Conservation (phyloP, 2,329 filamentous ascomycete genomes). For the Pseudogymnoascus sp. region DNA sequence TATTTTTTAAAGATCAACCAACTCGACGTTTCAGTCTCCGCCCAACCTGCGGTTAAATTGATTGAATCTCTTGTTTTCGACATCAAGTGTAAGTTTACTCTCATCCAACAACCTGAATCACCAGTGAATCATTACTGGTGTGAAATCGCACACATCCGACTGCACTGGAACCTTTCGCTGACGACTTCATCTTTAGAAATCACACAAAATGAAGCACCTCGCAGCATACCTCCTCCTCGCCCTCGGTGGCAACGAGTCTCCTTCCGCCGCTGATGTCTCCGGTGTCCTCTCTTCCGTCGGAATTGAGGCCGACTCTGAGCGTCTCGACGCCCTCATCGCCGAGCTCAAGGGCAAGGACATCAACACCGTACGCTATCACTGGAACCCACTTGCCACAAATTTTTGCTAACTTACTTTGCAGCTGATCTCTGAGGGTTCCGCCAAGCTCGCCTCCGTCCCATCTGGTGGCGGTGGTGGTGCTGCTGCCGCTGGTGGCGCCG, state of each 20-base stretch:
- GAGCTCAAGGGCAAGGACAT: conserved; percentile 92
- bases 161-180: background rate
- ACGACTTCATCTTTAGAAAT: conserved; percentile 24
- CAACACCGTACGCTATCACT: conserved; percentile 61
- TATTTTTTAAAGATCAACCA: conserved; percentile 15
- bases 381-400: conserved; percentile 20
- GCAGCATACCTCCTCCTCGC: conserved; percentile 96
- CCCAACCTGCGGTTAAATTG: conserved; percentile 95
- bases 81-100: conserved; percentile 23
- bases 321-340: conserved; percentile 75
- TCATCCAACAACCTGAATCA: background rate
- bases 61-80: conserved; percentile 86
- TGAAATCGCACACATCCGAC: background rate
- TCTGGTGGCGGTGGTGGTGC: conserved; percentile 77
- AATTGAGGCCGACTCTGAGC: conserved; percentile 84
- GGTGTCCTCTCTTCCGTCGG: conserved; percentile 85
- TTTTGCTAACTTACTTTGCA: conserved; percentile 35
- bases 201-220: conserved; percentile 95
- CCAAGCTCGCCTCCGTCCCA: conserved; percentile 96
- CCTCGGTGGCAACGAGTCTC: conserved; percentile 86
- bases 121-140: background rate
- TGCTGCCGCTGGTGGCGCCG: conserved; percentile 58
- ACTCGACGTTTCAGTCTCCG: conserved; percentile 99
- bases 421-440: conserved; percentile 83
- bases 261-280: conserved; percentile 81